Conservation (phyloP, 805 yeast species). For the Ogataea kodamae region DNA sequence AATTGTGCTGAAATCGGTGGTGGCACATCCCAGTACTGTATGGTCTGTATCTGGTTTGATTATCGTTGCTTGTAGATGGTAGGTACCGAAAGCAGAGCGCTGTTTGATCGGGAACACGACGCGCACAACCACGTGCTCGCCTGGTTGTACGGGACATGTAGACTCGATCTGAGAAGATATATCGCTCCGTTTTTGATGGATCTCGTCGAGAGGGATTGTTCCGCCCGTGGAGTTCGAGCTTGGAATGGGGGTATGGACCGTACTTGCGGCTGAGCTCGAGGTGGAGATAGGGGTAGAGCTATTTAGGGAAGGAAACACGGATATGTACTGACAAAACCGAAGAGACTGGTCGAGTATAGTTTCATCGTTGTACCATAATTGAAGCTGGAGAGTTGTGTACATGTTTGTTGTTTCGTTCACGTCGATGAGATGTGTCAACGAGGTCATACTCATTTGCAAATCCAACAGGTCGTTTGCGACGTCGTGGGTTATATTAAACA, state of each 20-base stretch:
- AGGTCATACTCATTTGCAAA: constrained; percentile 18
- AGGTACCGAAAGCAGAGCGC: constrained; percentile 42
- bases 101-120: constrained; percentile 23
- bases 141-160: constrained; percentile 30
- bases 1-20: constrained; percentile 47
- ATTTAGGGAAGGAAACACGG: no score
- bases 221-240: background rate
- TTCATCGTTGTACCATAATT: constrained; percentile 42
- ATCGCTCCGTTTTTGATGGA: background rate
- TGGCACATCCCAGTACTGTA: constrained; percentile 44
- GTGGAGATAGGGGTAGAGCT: constrained; percentile 5
- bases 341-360: constrained; percentile 37
- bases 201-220: background rate
- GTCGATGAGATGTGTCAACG: constrained; percentile 35
- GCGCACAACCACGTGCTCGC: constrained; percentile 26
- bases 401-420: constrained; percentile 43
- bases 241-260: background rate
- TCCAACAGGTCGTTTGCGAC: constrained; percentile 12
- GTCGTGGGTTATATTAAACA: constrained; percentile 21
- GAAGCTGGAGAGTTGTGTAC: constrained; percentile 47
- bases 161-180: constrained; percentile 1
- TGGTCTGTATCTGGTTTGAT: constrained; percentile 38
- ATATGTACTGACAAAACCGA: constrained; percentile 39
- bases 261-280: background rate
- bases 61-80: constrained; percentile 39